These are phyloP conservation scores for Phytophthora citricola DNA, from an alignment of 352 stramenopile species.

Conservation along the genomic window DNA sequence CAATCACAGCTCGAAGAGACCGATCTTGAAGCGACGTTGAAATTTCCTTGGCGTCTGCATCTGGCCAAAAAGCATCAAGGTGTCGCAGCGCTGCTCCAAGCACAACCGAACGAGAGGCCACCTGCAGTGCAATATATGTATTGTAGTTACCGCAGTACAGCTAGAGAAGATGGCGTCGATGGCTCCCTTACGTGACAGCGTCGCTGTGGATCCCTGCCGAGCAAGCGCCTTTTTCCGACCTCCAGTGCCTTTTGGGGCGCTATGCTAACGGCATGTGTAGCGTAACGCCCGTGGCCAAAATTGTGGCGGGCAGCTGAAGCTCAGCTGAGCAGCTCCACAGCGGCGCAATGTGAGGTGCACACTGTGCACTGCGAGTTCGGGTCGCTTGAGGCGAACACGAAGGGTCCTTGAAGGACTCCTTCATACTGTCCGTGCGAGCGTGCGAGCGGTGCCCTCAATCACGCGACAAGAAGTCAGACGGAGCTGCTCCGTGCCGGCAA, in stretches of 20 bases:
- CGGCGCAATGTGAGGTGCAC: background rate
- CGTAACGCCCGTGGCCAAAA: slow-evolving; percentile 8
- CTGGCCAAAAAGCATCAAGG: slow-evolving; percentile 8
- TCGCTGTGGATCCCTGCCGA: no score
- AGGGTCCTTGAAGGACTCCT: no score
- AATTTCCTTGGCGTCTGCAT: slow-evolving; percentile 21
- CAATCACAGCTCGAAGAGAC: slow-evolving; percentile 20
- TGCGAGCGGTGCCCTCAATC: no score
- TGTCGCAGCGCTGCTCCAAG: slow-evolving; percentile 10
- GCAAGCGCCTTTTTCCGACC: slow-evolving; percentile 29
- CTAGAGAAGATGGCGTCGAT: background rate
- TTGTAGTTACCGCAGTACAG: slow-evolving; percentile 2
- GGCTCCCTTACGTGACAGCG: background rate
- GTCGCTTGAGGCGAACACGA: background rate
- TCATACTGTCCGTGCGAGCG: no score
- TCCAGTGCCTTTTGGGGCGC: slow-evolving; percentile 22
- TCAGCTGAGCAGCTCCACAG: background rate
- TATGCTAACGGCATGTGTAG: slow-evolving; percentile 14
- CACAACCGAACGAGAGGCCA: slow-evolving; percentile 11
- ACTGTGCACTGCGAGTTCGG: background rate
- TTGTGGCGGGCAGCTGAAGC: slow-evolving; percentile 5
- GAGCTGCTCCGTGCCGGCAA: slow-evolving; percentile 3
- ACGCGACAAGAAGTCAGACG: slow-evolving; percentile 5
- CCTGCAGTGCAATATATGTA: background rate
- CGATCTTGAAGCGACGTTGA: slow-evolving; percentile 37